These are phyloP conservation scores for Agrocybe pediades DNA, from an alignment of 768 basidiomycete genomes.

Conservation along the genomic window DNA sequence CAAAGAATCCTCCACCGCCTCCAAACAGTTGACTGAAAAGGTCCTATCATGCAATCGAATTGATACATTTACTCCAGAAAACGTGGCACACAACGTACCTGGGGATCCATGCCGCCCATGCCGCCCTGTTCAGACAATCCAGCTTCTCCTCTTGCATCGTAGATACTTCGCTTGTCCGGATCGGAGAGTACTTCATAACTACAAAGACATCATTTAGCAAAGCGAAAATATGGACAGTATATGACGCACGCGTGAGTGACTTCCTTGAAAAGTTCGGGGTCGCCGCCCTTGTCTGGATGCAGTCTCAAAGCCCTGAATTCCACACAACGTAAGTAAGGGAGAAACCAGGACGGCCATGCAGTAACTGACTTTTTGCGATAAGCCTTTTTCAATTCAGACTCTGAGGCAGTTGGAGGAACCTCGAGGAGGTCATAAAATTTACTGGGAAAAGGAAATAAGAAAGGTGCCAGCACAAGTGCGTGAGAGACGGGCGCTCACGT, in stretches of 20 bases:
- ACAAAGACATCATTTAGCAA: conserved; percentile 6
- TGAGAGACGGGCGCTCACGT: conserved; percentile 18
- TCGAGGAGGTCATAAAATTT: conserved; percentile 95
- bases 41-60: conserved; percentile 52
- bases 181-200: conserved; percentile 96
- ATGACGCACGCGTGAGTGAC: conserved; percentile 89
- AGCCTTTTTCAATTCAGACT: conserved; percentile 90
- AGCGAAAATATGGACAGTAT: conserved; percentile 1
- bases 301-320: conserved; percentile 70
- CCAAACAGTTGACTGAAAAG: conserved; percentile 97
- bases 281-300: conserved; percentile 94
- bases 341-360: conserved; percentile 4
- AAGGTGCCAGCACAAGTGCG: not conserved
- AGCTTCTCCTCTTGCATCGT: conserved; percentile 92
- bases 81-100: conserved; percentile 47
- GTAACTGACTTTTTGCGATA: conserved; percentile 84
- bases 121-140: conserved; percentile 85
- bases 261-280: conserved; percentile 96
- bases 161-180: conserved; percentile 74
- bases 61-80: not conserved
- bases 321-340: conserved; percentile 11
- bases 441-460: conserved; percentile 38
- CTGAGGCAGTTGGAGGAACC: conserved; percentile 75
- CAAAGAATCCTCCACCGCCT: conserved; percentile 77
- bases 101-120: conserved; percentile 96